Conservation (phyloP, 441 rosid genomes). For the Cnidoscolus chayamansa region DNA sequence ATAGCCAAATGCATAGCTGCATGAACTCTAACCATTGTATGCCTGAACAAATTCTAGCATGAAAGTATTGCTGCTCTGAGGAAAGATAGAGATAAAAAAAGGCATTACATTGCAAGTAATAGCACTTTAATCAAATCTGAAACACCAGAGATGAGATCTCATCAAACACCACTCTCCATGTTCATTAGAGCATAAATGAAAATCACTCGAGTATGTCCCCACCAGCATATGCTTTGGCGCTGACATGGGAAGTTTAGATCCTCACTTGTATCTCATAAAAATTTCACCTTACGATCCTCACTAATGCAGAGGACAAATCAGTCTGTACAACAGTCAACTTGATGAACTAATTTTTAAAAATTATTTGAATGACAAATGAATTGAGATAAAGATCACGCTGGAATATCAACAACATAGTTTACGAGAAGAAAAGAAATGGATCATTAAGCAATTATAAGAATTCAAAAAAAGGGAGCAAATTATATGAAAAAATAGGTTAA, state of each 20-base stretch:
- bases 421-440: not conserved
- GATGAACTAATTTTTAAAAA: not conserved
- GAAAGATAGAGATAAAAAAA: not conserved
- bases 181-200: not conserved
- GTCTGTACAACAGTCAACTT: not conserved
- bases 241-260: not conserved
- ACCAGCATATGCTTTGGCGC: not conserved
- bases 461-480: not conserved
- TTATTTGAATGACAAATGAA: not conserved
- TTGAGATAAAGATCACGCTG: not conserved
- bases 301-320: not conserved
- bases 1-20: not conserved
- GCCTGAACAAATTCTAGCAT: not conserved
- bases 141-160: not conserved
- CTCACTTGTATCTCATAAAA: not conserved
- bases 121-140: not conserved
- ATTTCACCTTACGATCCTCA: not conserved
- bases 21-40: not conserved
- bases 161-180: not conserved
- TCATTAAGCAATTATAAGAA: not conserved
- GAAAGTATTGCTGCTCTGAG: not conserved
- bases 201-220: not conserved
- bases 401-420: not conserved
- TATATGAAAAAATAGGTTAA: not conserved
- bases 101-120: not conserved